Percentiles rank a stretch among this genome's conserved stretches.
These are phyloP conservation scores for Oryza glaberrima DNA, from an alignment of 176 grass and related monocot species.

Conservation along the genomic window DNA sequence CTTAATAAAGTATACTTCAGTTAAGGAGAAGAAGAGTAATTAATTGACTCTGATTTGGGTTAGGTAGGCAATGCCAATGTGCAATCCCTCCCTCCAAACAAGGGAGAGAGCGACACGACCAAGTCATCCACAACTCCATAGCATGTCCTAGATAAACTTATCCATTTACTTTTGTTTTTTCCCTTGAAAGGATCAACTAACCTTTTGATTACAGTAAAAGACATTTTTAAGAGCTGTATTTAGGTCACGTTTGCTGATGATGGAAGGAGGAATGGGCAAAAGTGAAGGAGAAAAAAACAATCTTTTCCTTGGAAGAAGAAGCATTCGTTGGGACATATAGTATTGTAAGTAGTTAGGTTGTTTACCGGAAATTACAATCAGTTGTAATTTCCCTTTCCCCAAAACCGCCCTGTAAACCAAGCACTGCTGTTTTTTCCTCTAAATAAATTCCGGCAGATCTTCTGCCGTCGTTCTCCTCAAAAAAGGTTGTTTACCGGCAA, in stretches of 20 bases:
- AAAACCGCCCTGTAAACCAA: too few relatives aligned
- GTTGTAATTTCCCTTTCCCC: too few relatives aligned
- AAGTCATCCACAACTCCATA: neutral
- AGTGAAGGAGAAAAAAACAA: neutral
- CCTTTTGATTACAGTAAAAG: neutral
- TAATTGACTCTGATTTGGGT: neutral
- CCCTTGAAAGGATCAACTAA: neutral
- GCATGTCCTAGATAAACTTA: neutral
- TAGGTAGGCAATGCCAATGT: neutral
- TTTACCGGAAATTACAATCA: neutral
- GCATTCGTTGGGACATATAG: neutral
- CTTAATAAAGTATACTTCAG: neutral
- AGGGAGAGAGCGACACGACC: neutral
- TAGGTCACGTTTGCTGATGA: conserved; percentile 17
- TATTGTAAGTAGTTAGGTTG: neutral
- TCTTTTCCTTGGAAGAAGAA: neutral
- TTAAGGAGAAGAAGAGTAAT: neutral
- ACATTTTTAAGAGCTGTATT: neutral
- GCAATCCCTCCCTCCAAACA: neutral
- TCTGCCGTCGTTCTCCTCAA: too few relatives aligned
- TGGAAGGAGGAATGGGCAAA: neutral
- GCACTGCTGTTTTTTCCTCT: too few relatives aligned
- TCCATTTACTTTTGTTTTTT: neutral
- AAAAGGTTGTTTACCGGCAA: neutral
- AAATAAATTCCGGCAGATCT: too few relatives aligned